A percentile compares a stretch with the other conserved stretches of the same genome.
These are phyloP conservation scores for Aspergillus asperescens DNA, from an alignment of 495 filamentous ascomycete species.

Conservation along the genomic window DNA sequence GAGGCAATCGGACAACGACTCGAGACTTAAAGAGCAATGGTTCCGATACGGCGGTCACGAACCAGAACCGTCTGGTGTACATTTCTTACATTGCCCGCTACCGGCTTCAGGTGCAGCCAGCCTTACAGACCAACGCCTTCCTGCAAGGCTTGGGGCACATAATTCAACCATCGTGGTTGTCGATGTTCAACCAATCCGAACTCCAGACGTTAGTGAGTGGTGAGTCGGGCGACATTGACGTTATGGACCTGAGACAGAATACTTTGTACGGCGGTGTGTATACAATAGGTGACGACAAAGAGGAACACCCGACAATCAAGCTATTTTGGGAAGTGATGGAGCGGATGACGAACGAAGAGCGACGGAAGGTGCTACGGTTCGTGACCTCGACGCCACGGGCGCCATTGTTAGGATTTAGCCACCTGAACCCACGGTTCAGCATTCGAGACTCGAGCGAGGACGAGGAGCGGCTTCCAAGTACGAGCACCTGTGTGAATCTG, in stretches of 20 bases:
- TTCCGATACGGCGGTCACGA: constrained; percentile 74
- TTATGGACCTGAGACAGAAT: constrained; percentile 80
- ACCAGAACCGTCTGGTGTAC: constrained; percentile 87
- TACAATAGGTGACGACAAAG: constrained; percentile 74
- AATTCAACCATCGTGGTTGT: constrained; percentile 87
- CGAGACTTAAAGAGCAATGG: constrained; percentile 72
- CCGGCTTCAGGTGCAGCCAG: constrained; percentile 72
- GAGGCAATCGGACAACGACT: constrained; percentile 48
- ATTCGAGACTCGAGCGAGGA: constrained; percentile 85
- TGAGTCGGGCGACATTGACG: constrained; percentile 75
- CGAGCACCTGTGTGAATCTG: constrained; percentile 95
- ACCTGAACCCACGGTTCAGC: constrained; percentile 79
- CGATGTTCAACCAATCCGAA: constrained; percentile 97
- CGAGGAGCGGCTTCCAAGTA: constrained; percentile 76
- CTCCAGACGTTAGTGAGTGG: constrained; percentile 90
- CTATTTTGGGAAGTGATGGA: constrained; percentile 93
- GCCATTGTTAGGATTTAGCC: constrained; percentile 85
- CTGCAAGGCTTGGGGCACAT: constrained; percentile 78
- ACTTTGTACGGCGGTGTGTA: constrained; percentile 88
- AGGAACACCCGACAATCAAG: constrained; percentile 76
- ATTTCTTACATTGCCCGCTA: constrained; percentile 86
- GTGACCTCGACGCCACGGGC: constrained; percentile 90
- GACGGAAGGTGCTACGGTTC: constrained; percentile 86
- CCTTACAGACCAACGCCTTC: constrained; percentile 77
- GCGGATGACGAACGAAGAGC: constrained; percentile 63